phyloP scores from a whole-genome alignment of 768 basidiomycete genomes.

The Kwoniella sp. region DNA sequence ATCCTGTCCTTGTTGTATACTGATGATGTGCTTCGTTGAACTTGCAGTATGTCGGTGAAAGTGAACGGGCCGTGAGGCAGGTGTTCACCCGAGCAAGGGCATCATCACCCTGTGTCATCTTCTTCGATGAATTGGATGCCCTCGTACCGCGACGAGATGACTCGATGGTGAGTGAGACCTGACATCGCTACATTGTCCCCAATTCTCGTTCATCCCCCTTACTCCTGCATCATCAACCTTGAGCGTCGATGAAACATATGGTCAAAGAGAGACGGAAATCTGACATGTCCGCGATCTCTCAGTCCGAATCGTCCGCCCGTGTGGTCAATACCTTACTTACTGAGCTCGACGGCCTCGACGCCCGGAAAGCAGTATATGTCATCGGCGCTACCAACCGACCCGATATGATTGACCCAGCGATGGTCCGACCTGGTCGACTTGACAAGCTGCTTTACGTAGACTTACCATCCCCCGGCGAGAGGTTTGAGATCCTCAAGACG shows the following conservation, averaged over 20 bases:
- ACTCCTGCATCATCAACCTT: no score
- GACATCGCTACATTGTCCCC: neutral
- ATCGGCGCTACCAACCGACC: conserved; percentile 93
- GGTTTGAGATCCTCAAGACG: conserved; percentile 80
- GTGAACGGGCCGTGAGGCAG: conserved; percentile 89
- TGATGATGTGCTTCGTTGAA: no score
- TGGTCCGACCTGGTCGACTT: conserved; percentile 93
- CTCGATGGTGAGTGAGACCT: conserved; percentile 65
- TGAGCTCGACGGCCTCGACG: conserved; percentile 87
- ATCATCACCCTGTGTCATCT: conserved; percentile 90
- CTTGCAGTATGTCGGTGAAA: conserved; percentile 89
- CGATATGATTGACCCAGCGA: conserved; percentile 96
- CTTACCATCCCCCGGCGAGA: conserved; percentile 71
- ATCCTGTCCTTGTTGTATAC: no score
- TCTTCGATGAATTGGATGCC: conserved; percentile 93
- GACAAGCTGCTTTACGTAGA: conserved; percentile 95
- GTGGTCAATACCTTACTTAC: conserved; percentile 93
- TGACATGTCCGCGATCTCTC: neutral
- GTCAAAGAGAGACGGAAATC: no score
- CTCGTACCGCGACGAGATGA: conserved; percentile 89
- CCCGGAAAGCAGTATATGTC: conserved; percentile 83
- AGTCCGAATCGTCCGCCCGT: conserved; percentile 91
- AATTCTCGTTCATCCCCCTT: neutral
- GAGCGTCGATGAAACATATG: no score
- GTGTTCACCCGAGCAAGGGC: conserved; percentile 92